Conservation (phyloP, 2,329 filamentous ascomycete genomes). For the Microcera coccophila region DNA sequence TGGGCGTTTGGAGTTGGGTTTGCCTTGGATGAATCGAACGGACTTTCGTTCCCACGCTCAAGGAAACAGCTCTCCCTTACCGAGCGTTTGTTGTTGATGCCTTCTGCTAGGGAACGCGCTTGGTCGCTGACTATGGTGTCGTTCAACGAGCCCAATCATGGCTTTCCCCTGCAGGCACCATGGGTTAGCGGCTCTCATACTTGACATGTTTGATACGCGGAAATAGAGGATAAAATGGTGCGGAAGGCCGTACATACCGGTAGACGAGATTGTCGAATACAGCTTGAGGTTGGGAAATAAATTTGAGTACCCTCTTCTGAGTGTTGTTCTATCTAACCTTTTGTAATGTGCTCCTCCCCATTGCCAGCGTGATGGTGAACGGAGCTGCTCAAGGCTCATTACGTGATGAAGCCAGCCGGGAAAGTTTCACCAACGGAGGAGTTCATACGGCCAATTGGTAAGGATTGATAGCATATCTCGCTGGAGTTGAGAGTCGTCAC, state of each 20-base stretch:
- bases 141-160: slow-evolving; percentile 18
- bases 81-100: slow-evolving; percentile 15
- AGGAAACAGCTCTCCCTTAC: slow-evolving; percentile 7
- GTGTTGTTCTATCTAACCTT: too few species aligned
- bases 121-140: slow-evolving; percentile 17
- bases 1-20: slow-evolving; percentile 13
- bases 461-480: too few species aligned
- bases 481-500: too few species aligned
- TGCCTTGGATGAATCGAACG: slow-evolving; percentile 2
- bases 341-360: too few species aligned
- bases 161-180: slow-evolving; percentile 24
- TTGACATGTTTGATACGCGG: slow-evolving; percentile 10
- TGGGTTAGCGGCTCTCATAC: slow-evolving; percentile 27
- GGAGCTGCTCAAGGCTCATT: too few species aligned
- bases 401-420: too few species aligned
- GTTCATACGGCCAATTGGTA: too few species aligned
- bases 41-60: slow-evolving; percentile 9
- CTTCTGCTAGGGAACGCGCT: slow-evolving; percentile 14
- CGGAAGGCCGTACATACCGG: slow-evolving; percentile 16
- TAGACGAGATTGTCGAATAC: slow-evolving; percentile 16
- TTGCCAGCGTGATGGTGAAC: too few species aligned
- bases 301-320: too few species aligned
- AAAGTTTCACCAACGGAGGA: too few species aligned
- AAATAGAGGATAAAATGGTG: slow-evolving; percentile 23
- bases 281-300: too few species aligned